Evolutionary conservation across 306 rosid genomes (phyloP).

Genomic region (Trichosanthes truncata): DNA sequence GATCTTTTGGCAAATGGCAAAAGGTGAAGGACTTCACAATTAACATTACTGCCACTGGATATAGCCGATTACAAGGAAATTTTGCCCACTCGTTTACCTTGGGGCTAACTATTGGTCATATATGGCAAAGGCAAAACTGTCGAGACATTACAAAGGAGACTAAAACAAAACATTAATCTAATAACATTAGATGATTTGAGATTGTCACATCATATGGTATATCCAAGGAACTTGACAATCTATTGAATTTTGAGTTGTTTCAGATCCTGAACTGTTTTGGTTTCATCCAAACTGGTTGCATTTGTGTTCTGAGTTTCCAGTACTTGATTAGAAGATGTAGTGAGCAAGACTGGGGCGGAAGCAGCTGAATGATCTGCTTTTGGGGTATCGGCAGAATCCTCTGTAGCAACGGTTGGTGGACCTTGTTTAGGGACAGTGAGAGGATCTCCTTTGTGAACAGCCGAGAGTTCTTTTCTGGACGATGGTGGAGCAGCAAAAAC

Average conservation of each 20-base stretch:
- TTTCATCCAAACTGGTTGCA: slow-evolving; percentile 21
- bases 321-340: slow-evolving; percentile 15
- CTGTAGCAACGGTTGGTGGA: slow-evolving; percentile 10
- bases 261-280: slow-evolving; percentile 35
- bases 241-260: slow-evolving; percentile 55
- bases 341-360: slow-evolving; percentile 13
- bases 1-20: neutral
- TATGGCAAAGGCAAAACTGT: neutral
- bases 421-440: neutral
- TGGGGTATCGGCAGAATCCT: slow-evolving; percentile 27
- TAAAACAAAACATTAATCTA: neutral
- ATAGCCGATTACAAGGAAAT: neutral
- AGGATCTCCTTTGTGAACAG: slow-evolving; percentile 22
- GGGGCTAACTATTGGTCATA: neutral
- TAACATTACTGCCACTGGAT: neutral
- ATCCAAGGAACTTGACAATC: neutral
- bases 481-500: slow-evolving; percentile 1
- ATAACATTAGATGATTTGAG: neutral
- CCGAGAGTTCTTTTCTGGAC: slow-evolving; percentile 25
- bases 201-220: neutral
- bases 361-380: slow-evolving; percentile 32
- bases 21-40: neutral
- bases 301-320: slow-evolving; percentile 23
- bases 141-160: neutral
- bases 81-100: neutral